Evolutionary conservation across 352 stramenopile species (phyloP).

Genomic region (Phytophthora pisi): DNA sequence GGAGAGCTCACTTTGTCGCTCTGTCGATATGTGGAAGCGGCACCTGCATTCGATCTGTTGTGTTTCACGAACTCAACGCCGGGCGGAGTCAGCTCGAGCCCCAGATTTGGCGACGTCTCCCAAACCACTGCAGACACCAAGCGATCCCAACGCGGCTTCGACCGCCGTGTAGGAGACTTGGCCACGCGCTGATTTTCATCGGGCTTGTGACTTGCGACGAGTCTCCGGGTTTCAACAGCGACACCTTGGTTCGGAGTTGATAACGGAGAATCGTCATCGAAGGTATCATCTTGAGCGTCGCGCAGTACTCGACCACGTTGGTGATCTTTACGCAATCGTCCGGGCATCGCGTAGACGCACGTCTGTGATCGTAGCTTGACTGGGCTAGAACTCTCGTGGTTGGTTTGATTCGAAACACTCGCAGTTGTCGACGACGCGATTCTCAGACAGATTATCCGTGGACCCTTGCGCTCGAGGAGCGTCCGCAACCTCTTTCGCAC

Average conservation of each 20-base stretch:
- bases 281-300: conserved; percentile 3
- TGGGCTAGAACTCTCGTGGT: conserved; percentile 9
- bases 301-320: conserved; percentile 2
- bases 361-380: conserved; percentile 12
- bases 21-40: not conserved
- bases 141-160: conserved; percentile 15
- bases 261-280: not conserved
- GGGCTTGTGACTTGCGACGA: conserved; percentile 18
- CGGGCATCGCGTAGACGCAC: conserved; percentile 38
- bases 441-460: conserved; percentile 40
- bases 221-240: conserved; percentile 21
- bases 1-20: conserved; percentile 8
- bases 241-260: not conserved
- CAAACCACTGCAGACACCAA: conserved; percentile 20
- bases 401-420: conserved; percentile 23
- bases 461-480: conserved; percentile 19
- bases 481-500: conserved; percentile 39
- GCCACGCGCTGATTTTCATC: not conserved
- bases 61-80: conserved; percentile 28
- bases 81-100: conserved; percentile 9
- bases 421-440: conserved; percentile 11
- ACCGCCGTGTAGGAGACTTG: conserved; percentile 13
- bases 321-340: conserved; percentile 18
- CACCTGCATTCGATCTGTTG: not conserved
- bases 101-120: conserved; percentile 1